Percentiles rank a stretch among this genome's conserved stretches.
These are phyloP conservation scores for Nakazawaea pomicola DNA, from an alignment of 805 yeast species.

Conservation along the genomic window DNA sequence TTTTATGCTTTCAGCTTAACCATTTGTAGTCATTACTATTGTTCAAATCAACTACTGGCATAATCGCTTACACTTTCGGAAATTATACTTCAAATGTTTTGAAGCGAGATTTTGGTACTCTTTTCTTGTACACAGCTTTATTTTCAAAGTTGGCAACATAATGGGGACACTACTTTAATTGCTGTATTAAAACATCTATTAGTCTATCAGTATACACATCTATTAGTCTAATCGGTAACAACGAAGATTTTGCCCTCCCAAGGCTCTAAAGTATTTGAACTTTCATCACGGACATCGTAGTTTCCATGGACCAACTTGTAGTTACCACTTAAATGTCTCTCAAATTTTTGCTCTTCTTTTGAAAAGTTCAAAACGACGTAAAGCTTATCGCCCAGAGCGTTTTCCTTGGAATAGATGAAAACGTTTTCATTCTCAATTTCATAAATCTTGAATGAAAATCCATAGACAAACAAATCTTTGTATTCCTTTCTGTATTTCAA, in stretches of 20 bases:
- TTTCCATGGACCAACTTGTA: constrained; percentile 1
- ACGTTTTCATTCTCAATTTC: constrained; percentile 37
- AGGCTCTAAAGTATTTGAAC: neutral
- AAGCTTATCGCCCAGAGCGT: constrained; percentile 20
- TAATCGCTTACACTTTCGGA: too few species aligned
- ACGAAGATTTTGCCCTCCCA: constrained; percentile 8
- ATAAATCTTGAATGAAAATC: constrained; percentile 34
- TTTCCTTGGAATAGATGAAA: constrained; percentile 37
- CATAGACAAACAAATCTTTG: constrained; percentile 42
- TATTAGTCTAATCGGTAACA: neutral
- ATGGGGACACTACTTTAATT: too few species aligned
- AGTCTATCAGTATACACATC: too few species aligned
- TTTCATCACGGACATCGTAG: neutral
- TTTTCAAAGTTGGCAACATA: too few species aligned
- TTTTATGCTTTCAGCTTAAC: neutral
- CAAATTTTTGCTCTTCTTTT: constrained; percentile 16
- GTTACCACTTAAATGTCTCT: constrained; percentile 1
- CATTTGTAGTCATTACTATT: neutral
- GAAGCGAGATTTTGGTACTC: too few species aligned
- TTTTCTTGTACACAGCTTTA: too few species aligned
- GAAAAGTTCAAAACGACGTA: constrained; percentile 40
- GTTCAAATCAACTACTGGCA: too few species aligned
- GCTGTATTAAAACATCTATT: too few species aligned
- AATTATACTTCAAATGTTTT: too few species aligned
- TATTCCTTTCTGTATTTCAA: constrained; percentile 37